A percentile compares a stretch with the other conserved stretches of the same genome.
phyloP scores from a whole-genome alignment of 2,329 filamentous ascomycete species.

The Chrysoporthe cubensis region DNA sequence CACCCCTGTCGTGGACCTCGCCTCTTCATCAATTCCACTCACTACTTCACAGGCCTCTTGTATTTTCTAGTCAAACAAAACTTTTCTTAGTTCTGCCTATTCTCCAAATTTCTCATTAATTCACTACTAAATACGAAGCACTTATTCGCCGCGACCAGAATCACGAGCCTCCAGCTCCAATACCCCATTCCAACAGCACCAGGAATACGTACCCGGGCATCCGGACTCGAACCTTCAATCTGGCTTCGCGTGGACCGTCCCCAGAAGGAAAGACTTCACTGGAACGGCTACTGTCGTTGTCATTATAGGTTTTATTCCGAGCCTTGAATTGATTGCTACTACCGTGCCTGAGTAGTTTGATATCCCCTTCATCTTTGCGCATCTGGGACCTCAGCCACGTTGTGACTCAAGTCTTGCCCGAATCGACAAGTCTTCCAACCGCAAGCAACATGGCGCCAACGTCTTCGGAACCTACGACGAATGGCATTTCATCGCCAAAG shows the following conservation, averaged over 20 bases:
- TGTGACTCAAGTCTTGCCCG: background rate
- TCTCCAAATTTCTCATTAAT: too few relatives aligned
- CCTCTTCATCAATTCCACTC: background rate
- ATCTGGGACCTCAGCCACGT: too few relatives aligned
- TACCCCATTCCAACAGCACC: background rate
- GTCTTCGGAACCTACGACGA: conserved; percentile 1
- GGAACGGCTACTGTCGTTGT: too few relatives aligned
- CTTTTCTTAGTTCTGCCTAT: background rate
- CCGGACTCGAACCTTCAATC: too few relatives aligned
- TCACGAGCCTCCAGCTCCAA: background rate
- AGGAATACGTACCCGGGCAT: background rate
- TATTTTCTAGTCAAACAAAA: background rate
- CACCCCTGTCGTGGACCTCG: background rate
- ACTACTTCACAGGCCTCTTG: background rate
- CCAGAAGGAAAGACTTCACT: too few relatives aligned
- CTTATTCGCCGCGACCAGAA: background rate
- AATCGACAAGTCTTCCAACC: background rate
- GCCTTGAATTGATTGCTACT: too few relatives aligned
- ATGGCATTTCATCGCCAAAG: conserved; percentile 30
- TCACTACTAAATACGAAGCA: background rate
- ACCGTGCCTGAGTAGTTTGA: too few relatives aligned
- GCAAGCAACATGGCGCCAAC: conserved; percentile 18
- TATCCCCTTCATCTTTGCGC: too few relatives aligned
- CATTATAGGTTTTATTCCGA: too few relatives aligned
- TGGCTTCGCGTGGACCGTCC: too few relatives aligned